Conservation (phyloP, 2,329 filamentous ascomycete species). For the Mycosphaerella sp. region DNA sequence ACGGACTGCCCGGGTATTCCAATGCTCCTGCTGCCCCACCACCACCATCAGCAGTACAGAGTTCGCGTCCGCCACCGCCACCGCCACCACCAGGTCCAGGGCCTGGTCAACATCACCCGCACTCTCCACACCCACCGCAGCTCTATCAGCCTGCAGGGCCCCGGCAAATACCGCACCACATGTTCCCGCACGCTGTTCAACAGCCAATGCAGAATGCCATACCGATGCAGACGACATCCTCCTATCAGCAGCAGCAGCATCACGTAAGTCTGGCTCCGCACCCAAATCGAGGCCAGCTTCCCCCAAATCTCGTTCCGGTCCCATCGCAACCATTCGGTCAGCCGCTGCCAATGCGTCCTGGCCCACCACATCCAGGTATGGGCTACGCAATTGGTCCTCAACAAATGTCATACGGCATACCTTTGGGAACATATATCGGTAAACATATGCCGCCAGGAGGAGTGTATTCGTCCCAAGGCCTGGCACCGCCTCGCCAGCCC, state of each 20-base stretch:
- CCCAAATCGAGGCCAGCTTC: conserved; percentile 9
- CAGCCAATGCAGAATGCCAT: background rate
- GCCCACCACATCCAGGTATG: conserved; percentile 12
- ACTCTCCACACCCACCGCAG: background rate
- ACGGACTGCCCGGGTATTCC: conserved; percentile 9
- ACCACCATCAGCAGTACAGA: background rate
- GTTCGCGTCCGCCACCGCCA: background rate
- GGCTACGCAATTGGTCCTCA: conserved; percentile 16
- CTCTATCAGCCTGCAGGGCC: background rate
- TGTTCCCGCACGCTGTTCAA: background rate
- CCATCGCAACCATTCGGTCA: conserved; percentile 20
- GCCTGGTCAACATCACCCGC: conserved; percentile 2
- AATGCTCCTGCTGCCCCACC: background rate
- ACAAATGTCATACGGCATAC: conserved; percentile 15
- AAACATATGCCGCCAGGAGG: background rate
- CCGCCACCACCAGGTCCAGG: background rate
- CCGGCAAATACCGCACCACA: background rate
- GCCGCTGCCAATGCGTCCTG: conserved; percentile 8
- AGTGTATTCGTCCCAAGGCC: background rate
- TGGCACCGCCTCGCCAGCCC: conserved; percentile 1
- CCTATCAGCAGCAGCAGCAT: conserved; percentile 2
- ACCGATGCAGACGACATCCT: background rate
- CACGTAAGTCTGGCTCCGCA: conserved; percentile 7
- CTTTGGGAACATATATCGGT: conserved; percentile 10
- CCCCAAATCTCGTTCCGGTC: conserved; percentile 7